Base-by-base conservation (phyloP, 805 yeast species). In the Candida incommunis region DNA sequence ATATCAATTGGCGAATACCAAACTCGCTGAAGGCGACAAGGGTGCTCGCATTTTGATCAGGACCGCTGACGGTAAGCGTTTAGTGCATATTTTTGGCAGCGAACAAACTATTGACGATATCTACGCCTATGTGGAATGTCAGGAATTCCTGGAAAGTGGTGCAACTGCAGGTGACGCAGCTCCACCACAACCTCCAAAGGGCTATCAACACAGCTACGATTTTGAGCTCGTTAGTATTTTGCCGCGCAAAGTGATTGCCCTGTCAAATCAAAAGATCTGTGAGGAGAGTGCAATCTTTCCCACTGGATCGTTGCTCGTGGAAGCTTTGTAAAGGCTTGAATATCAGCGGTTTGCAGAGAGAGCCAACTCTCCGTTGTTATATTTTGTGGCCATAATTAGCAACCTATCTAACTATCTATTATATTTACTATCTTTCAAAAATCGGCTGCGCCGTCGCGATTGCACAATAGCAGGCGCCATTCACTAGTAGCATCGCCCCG, bases 11-110 rank as follows among this genome's bases (percentile, higher is more conserved):
- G 37, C 37, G 7, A 31, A 31, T n/a, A 9, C 5, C 23, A 44
- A 47, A 9, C 61, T 27, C 29, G 46, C 50, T 22, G 40, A 49
- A 23, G 31, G 24, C n/a, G 57, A 37, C 48, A 51, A 7, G 20
- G 57, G 57, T 24, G 79, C 92, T 7, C 72, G 81, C 34, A 66
- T 90, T 2, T 88, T 92, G 1, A 71, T 90, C 7, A 71, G 90
- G 51, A 57, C 84, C 35, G 71, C 72, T 1, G 63, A 68, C 47
- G 94, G 94, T 2, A 67, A 67, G 42, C 71, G 96, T 47, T 57
- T 75, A 0, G 65, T 71, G 4, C 59, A 75, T 52, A 57, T 71
- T 56, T 67, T 85, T 48, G 57, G 65, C 40, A 69, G 72, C 13
- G 57, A 64, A 23, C 64, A 67, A 13, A 54, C 69, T 1, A 60